phyloP scores from a whole-genome alignment of 2,329 filamentous ascomycete genomes.

The Cadophora luteo-olivacea region DNA sequence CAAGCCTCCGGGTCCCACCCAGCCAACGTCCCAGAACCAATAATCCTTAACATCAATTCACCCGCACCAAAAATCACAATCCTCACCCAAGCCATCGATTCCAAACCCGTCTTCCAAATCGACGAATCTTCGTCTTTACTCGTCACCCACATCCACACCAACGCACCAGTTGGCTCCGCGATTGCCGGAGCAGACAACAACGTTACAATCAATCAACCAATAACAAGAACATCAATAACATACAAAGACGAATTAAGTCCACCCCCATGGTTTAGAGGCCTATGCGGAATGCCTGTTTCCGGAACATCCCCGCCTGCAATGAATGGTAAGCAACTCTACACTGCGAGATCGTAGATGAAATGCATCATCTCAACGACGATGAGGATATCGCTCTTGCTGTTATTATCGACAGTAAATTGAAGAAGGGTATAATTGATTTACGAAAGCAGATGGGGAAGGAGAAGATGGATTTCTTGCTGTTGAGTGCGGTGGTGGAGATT shows the following conservation, averaged over 20 bases:
- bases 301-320: neutral
- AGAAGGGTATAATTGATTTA: slow-evolving; percentile 1
- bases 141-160: neutral
- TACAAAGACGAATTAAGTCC: neutral
- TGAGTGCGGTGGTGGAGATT: slow-evolving; percentile 7
- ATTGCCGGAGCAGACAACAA: neutral
- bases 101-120: slow-evolving; percentile 1
- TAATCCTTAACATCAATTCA: neutral
- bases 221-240: neutral
- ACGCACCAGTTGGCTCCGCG: neutral
- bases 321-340: slow-evolving; percentile 8
- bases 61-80: neutral
- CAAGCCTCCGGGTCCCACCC: neutral
- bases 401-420: slow-evolving; percentile 2
- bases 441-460: neutral
- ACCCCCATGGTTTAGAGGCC: neutral
- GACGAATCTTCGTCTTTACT: neutral
- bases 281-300: neutral
- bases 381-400: slow-evolving; percentile 1
- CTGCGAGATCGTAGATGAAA: neutral
- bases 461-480: slow-evolving; percentile 5
- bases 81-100: slow-evolving; percentile 3
- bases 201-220: neutral
- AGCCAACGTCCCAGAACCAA: neutral
- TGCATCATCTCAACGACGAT: neutral